Evolutionary conservation across 2,329 filamentous ascomycete species (phyloP).

Genomic region (Fusarium torulosum): DNA sequence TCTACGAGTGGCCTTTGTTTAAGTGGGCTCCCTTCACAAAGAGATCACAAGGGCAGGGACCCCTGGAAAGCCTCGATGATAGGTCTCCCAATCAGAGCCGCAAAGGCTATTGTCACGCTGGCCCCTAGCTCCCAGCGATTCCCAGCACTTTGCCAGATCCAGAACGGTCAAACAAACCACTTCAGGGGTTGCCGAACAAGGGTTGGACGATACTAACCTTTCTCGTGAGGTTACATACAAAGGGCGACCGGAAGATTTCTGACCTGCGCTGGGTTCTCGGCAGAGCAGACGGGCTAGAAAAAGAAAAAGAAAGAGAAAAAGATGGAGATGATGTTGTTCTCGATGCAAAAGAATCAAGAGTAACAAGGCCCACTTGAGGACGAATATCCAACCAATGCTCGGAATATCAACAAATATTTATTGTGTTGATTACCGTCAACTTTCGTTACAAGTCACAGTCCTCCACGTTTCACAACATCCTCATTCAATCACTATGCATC

Average conservation of each 20-base stretch:
- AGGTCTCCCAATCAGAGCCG: slow-evolving; percentile 40
- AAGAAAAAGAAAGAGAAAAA: slow-evolving; percentile 1
- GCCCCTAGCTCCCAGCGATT: slow-evolving; percentile 26
- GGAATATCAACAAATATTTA: not conserved
- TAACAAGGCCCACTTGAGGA: not conserved
- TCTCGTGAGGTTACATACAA: slow-evolving; percentile 26
- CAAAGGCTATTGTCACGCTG: slow-evolving; percentile 19
- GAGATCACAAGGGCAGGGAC: slow-evolving; percentile 32
- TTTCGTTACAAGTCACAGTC: not conserved
- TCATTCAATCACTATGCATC: slow-evolving; percentile 6
- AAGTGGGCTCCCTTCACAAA: slow-evolving; percentile 29
- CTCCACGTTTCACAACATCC: slow-evolving; percentile 22
- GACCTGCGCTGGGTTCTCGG: slow-evolving; percentile 20
- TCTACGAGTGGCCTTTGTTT: slow-evolving; percentile 37
- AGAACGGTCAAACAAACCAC: slow-evolving; percentile 35
- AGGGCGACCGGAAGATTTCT: slow-evolving; percentile 33
- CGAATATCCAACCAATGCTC: not conserved
- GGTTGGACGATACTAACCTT: slow-evolving; percentile 13
- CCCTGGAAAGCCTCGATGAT: slow-evolving; percentile 24
- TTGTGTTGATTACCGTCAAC: not conserved
- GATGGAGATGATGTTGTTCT: slow-evolving; percentile 13
- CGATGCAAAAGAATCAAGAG: slow-evolving; percentile 18
- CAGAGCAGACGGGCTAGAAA: slow-evolving; percentile 22
- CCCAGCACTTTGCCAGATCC: slow-evolving; percentile 39
- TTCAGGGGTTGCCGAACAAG: slow-evolving; percentile 16